Conservation (phyloP, 139 green algal genomes). For the Zygnema cylindricum region DNA sequence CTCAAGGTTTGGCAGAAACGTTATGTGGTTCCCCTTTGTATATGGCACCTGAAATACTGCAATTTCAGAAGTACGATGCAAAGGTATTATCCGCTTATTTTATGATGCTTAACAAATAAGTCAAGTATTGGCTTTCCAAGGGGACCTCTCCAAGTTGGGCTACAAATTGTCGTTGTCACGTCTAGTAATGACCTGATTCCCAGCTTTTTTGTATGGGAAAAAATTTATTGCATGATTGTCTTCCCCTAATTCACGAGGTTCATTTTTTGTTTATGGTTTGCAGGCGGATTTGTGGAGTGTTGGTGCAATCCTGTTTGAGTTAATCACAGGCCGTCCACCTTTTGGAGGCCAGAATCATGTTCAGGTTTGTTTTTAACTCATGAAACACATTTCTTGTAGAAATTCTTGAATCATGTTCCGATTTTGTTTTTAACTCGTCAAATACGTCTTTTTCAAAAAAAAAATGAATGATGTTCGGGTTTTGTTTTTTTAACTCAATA, state of each 20-base stretch:
- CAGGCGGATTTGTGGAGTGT: slow-evolving; percentile 84
- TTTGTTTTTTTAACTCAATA: too few relatives aligned
- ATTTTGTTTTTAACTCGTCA: not conserved
- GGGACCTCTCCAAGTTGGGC: too few relatives aligned
- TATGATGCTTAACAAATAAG: not conserved
- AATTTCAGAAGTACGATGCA: slow-evolving; percentile 68
- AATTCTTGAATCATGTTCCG: not conserved
- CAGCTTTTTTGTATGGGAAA: not conserved
- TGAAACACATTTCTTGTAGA: not conserved
- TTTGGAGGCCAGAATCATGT: slow-evolving; percentile 90
- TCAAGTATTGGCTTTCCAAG: not conserved
- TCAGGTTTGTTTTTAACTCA: slow-evolving; percentile 67
- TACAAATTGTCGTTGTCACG: not conserved
- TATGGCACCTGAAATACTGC: slow-evolving; percentile 97
- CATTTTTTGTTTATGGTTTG: too few relatives aligned
- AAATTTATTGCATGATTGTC: not conserved
- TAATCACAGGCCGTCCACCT: slow-evolving; percentile 83
- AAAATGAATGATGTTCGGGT: not conserved
- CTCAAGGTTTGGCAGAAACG: slow-evolving; percentile 92
- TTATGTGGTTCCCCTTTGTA: slow-evolving; percentile 96
- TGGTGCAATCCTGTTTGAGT: slow-evolving; percentile 94
- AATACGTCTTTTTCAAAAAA: not conserved
- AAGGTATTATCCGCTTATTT: slow-evolving; percentile 64
- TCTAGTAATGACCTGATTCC: not conserved
- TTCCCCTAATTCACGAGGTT: not conserved